A percentile compares a stretch with the other conserved stretches of the same genome.
phyloP scores from a whole-genome alignment of 2,329 filamentous ascomycete species.

The Chlorencoelia australis region DNA sequence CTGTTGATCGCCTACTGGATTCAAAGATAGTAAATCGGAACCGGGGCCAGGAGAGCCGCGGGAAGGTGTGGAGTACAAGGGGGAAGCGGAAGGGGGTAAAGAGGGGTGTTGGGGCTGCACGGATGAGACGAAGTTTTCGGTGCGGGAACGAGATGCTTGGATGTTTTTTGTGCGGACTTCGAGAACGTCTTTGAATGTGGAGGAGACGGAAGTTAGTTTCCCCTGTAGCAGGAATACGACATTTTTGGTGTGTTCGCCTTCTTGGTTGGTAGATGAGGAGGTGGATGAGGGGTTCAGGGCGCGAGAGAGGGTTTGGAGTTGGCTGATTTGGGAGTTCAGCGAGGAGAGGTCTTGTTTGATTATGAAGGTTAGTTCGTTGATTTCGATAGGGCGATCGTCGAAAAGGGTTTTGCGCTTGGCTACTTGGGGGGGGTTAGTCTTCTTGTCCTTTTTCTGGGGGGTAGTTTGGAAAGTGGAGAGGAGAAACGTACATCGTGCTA shows the following conservation, averaged over 20 bases:
- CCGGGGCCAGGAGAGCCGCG: slow-evolving; percentile 55
- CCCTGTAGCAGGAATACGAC: slow-evolving; percentile 87
- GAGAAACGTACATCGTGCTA: slow-evolving; percentile 67
- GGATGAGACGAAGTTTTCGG: slow-evolving; percentile 91
- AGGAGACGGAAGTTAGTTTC: slow-evolving; percentile 83
- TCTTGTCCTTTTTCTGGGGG: too few relatives aligned
- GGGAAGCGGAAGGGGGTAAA: slow-evolving; percentile 67
- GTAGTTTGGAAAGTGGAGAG: too few relatives aligned
- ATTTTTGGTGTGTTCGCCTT: slow-evolving; percentile 96
- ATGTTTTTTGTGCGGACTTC: slow-evolving; percentile 97
- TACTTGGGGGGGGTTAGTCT: slow-evolving; percentile 37
- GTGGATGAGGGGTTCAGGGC: slow-evolving; percentile 58
- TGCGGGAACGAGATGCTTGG: slow-evolving; percentile 81
- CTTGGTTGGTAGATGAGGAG: slow-evolving; percentile 60
- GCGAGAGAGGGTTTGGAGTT: slow-evolving; percentile 66
- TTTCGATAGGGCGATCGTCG: slow-evolving; percentile 92
- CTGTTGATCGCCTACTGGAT: slow-evolving; percentile 79
- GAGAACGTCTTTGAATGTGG: slow-evolving; percentile 94
- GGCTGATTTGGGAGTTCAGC: slow-evolving; percentile 77
- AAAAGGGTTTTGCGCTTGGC: slow-evolving; percentile 96
- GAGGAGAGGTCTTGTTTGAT: slow-evolving; percentile 93
- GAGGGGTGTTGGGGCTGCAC: slow-evolving; percentile 67
- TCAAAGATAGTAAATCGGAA: slow-evolving; percentile 69
- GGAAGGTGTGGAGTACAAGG: slow-evolving; percentile 72
- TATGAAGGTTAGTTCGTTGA: slow-evolving; percentile 92